Conservation (phyloP, 257 asterid species). For the Rehmannia glutinosa region DNA sequence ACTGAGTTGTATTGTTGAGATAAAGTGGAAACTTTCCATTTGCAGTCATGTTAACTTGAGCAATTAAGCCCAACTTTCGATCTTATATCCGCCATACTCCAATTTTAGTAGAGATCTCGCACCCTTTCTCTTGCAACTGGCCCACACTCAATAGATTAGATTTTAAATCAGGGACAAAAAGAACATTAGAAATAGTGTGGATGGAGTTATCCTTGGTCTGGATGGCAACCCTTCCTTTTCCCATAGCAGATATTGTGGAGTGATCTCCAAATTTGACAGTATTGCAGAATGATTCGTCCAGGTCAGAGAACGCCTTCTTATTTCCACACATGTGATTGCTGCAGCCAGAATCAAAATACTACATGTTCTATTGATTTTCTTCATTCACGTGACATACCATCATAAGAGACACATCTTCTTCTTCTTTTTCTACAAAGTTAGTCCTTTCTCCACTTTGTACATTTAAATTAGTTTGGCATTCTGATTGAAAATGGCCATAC, state of each 20-base stretch:
- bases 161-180: background rate
- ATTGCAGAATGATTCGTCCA: background rate
- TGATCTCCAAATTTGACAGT: slow-evolving; percentile 3
- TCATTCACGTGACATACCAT: background rate
- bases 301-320: background rate
- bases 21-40: background rate
- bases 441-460: background rate
- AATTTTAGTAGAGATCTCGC: background rate
- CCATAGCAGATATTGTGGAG: background rate
- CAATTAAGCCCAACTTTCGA: background rate
- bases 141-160: background rate
- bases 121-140: background rate
- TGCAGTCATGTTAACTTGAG: background rate
- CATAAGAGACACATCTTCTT: background rate
- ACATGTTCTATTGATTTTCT: background rate
- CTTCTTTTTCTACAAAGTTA: slow-evolving; percentile 2
- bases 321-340: slow-evolving; percentile 6
- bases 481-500: background rate
- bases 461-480: background rate
- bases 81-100: background rate
- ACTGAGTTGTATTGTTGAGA: background rate
- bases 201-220: background rate
- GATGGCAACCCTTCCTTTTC: background rate
- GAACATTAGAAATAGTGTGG: background rate
- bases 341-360: slow-evolving; percentile 10